These are phyloP conservation scores for Sugiyamaella grinbergsii DNA, from an alignment of 1,139 yeast species.

Conservation along the genomic window DNA sequence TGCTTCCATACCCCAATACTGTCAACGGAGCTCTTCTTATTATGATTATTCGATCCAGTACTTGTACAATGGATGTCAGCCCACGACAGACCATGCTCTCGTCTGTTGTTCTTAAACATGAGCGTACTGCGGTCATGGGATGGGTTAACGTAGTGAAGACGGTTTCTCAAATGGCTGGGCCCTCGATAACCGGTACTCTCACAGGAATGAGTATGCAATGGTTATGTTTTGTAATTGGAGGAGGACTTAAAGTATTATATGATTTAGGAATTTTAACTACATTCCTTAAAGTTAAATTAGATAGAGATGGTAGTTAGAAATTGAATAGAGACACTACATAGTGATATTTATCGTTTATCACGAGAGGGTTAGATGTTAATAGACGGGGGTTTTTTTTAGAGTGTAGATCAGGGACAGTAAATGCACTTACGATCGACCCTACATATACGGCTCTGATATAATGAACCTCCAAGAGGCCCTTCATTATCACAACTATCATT, in stretches of 20 bases:
- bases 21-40: constrained; percentile 37
- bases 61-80: constrained; percentile 79
- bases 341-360: too few species aligned
- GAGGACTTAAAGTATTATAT: constrained; percentile 46
- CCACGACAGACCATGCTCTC: constrained; percentile 76
- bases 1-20: constrained; percentile 48
- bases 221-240: constrained; percentile 62
- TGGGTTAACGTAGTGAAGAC: constrained; percentile 79
- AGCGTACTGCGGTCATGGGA: constrained; percentile 74
- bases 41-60: constrained; percentile 51
- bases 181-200: constrained; percentile 66
- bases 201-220: constrained; percentile 54
- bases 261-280: constrained; percentile 36
- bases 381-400: too few species aligned
- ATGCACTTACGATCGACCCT: too few species aligned
- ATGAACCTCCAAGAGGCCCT: too few species aligned
- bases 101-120: constrained; percentile 59
- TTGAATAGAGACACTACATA: neutral
- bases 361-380: too few species aligned
- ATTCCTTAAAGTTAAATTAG: constrained; percentile 33
- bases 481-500: too few species aligned
- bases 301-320: constrained; percentile 23
- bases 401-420: too few species aligned
- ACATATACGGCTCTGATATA: too few species aligned
- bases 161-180: constrained; percentile 73